These are phyloP conservation scores for Lunularia cruciata DNA, from an alignment of 225 moss, liverwort and hornwort genomes.

Conservation along the genomic window DNA sequence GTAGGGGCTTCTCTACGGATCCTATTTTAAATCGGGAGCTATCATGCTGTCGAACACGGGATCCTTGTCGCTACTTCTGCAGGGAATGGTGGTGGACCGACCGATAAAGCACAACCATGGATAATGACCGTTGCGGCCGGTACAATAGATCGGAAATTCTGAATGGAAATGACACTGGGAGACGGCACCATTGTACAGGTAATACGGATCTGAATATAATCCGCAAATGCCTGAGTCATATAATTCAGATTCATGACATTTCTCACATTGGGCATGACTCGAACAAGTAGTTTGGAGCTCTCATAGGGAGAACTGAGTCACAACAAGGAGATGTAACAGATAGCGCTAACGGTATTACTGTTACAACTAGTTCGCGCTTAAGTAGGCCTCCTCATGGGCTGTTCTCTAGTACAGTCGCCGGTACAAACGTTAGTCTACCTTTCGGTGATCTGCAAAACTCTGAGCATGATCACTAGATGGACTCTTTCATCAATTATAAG, in stretches of 20 bases:
- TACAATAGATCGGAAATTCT: constrained; percentile 12
- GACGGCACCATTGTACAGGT: neutral
- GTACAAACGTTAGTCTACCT: too few relatives aligned
- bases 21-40: neutral
- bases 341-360: neutral
- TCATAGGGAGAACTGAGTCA: neutral
- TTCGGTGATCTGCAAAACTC: neutral
- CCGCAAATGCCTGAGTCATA: neutral
- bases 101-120: constrained; percentile 12
- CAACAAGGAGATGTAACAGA: neutral
- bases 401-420: too few relatives aligned
- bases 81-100: neutral
- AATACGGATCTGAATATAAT: neutral
- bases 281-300: neutral
- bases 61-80: constrained; percentile 7
- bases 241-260: too few relatives aligned
- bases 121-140: constrained; percentile 18
- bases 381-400: too few relatives aligned
- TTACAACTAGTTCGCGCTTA: neutral
- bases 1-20: neutral
- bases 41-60: neutral
- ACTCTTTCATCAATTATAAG: too few relatives aligned
- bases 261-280: too few relatives aligned
- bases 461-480: too few relatives aligned
- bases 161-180: neutral